Evolutionary conservation across 148 eudicot species (phyloP).

Genomic region (Rhododendron mucronatum): DNA sequence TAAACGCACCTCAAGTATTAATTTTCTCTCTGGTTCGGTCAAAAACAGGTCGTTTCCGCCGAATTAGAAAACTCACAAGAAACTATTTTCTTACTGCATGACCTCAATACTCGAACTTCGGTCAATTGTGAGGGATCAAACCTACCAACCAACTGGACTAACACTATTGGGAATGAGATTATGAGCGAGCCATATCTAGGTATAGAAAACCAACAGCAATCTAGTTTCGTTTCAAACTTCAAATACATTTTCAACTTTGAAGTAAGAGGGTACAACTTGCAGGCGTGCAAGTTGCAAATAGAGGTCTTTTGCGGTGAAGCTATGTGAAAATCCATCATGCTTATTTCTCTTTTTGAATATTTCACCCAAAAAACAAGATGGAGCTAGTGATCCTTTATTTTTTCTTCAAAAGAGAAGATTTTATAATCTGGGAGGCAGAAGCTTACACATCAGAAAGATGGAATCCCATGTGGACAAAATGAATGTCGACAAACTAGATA

Average conservation of each 20-base stretch:
- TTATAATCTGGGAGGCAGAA: too few species aligned
- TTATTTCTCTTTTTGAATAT: background rate
- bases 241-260: background rate
- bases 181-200: background rate
- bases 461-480: too few species aligned
- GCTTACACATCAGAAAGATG: too few species aligned
- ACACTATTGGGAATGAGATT: background rate
- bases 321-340: background rate
- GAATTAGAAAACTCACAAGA: too few species aligned
- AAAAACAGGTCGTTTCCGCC: too few species aligned
- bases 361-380: background rate
- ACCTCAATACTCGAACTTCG: too few species aligned
- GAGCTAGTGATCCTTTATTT: background rate
- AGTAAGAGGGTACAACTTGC: background rate
- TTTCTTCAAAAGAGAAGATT: too few species aligned
- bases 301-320: background rate
- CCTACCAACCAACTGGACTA: background rate
- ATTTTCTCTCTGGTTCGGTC: background rate
- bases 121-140: background rate
- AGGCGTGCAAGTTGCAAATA: background rate
- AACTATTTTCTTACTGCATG: too few species aligned
- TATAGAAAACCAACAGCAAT: background rate
- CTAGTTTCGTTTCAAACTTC: background rate
- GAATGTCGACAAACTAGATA: too few species aligned
- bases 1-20: too few species aligned